A percentile compares a stretch with the other conserved stretches of the same genome.
Evolutionary conservation across 148 eudicot species (phyloP).

Genomic region (Vaccinium macrocarpon): DNA sequence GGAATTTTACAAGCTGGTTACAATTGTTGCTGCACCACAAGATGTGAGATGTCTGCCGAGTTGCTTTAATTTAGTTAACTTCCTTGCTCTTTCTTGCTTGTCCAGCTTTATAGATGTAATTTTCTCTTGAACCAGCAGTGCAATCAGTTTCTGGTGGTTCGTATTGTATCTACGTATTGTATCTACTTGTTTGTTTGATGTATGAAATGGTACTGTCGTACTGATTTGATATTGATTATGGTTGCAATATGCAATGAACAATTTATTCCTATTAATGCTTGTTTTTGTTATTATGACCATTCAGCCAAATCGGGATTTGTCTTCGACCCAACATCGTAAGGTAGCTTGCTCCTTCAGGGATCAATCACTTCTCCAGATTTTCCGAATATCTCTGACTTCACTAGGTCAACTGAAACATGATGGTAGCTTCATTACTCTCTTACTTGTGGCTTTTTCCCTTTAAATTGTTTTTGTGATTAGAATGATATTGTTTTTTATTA

Average conservation of each 20-base stretch:
- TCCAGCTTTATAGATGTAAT: background rate
- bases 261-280: conserved; percentile 13
- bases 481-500: background rate
- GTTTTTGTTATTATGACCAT: conserved; percentile 6
- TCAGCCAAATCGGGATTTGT: conserved; percentile 79
- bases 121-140: background rate
- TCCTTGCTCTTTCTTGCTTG: background rate
- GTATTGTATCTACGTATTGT: background rate
- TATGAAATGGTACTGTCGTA: background rate
- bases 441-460: conserved; percentile 2
- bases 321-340: conserved; percentile 80
- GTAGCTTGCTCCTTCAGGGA: conserved; percentile 79
- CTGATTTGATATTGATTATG: background rate
- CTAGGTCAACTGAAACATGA: conserved; percentile 72
- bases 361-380: conserved; percentile 68
- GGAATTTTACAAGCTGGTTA: background rate
- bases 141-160: conserved; percentile 1
- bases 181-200: background rate
- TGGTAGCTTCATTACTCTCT: conserved; percentile 42
- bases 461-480: background rate
- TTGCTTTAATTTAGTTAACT: background rate
- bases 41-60: background rate
- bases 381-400: conserved; percentile 82
- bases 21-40: background rate
- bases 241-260: background rate